Base-by-base conservation (phyloP, 169 alveolate genomes). In the Amoebophrya sp. region DNA sequence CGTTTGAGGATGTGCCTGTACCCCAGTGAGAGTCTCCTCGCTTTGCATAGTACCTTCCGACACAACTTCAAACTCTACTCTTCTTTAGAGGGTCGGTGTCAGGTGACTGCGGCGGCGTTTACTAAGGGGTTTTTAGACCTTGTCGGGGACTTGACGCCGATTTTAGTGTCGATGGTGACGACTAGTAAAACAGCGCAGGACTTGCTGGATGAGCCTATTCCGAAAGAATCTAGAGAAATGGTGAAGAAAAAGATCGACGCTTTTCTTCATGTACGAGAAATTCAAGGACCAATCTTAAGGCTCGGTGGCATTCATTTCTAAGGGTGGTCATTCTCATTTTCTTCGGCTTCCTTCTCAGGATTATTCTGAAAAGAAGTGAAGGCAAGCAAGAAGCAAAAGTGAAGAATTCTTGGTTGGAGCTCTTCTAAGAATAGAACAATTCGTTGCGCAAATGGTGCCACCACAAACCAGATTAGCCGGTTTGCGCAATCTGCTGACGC, bases 11-110 rank as follows among this genome's bases (percentile, higher is more conserved):
- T 90, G 78, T 89, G 91, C 38, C 93, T 89, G 14, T 98, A 98
- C 94, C 99, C 99, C 0, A 98, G 97, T 29, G 98, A 96, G 78
- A 95, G 98, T 91, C 94, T 99, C n/a, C 95, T 99, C 54, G 96
- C 99, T 93, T 96, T 99, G 65, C 99, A 99, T 95, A 95, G 98
- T 47, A 99, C 99, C 3, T 99, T 97, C 94, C 94, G 99, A 90
- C 99, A 99, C 93, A 99, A 99, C 95, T 97, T 99, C 94, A 99
- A 99, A 94, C 97, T 98, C 65, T 99, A 97, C 95, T 97, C 99
- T 0, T 96, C 99, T 3, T 99, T 98, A 91, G 99, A 99, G 95
- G 99, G 99, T 0, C 95, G 99, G 94, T 99, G 99, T 93, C 98
- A 98, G 91, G 97, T 98, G 78, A 98, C 99, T 0, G 98, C 99